phyloP scores from a whole-genome alignment of 371 early-diverging fungal species.

The Smittium culicis region DNA sequence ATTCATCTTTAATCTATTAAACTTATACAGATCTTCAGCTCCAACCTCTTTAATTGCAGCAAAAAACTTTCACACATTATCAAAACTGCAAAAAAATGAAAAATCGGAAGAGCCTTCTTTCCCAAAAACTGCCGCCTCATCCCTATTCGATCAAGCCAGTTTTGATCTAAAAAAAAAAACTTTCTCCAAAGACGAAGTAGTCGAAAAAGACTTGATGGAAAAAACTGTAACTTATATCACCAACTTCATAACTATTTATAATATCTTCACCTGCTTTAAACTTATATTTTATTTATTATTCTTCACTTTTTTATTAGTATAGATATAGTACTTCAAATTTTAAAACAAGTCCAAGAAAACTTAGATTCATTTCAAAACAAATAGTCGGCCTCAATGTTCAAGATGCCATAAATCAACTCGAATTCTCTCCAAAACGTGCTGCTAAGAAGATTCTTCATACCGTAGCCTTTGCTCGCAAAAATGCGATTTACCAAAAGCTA shows the following conservation, averaged over 20 bases:
- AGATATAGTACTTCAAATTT: conserved; percentile 55
- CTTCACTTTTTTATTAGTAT: conserved; percentile 31
- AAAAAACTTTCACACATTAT: neutral
- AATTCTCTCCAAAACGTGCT: conserved; percentile 64
- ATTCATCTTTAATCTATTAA: too few species aligned
- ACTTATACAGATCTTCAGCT: too few species aligned
- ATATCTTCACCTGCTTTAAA: neutral
- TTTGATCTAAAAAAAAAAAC: neutral
- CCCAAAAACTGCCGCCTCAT: neutral
- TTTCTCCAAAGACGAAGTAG: conserved; percentile 1
- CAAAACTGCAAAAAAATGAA: neutral
- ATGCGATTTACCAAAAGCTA: conserved; percentile 50
- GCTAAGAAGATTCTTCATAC: conserved; percentile 53
- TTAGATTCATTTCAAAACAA: conserved; percentile 72
- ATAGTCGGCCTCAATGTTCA: conserved; percentile 57
- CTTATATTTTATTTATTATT: neutral
- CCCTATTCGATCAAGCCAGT: conserved; percentile 9
- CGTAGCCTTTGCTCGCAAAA: conserved; percentile 54
- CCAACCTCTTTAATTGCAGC: too few species aligned
- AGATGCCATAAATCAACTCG: conserved; percentile 79
- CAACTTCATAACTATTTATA: neutral
- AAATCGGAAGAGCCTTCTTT: neutral
- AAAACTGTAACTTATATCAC: too few species aligned
- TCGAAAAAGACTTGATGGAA: neutral
- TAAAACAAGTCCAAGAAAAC: conserved; percentile 61